Base-by-base conservation (phyloP, 164 flowering plant genomes). In the Echeveria elegans region DNA sequence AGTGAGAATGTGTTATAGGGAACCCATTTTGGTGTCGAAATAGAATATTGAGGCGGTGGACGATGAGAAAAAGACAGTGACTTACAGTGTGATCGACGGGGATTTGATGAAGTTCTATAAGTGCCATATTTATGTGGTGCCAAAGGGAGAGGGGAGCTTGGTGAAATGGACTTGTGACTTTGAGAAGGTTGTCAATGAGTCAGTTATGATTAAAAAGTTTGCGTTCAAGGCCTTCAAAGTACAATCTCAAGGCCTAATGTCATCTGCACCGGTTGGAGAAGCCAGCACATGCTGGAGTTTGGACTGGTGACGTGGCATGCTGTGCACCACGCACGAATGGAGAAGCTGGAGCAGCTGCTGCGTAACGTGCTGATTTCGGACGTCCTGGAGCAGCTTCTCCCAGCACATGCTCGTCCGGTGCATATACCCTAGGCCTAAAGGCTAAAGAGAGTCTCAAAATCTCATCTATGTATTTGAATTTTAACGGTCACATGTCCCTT, bases 61-160 rank as follows among this genome's bases (percentile, higher is more conserved):
- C 60, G 87, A 84, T 16, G 85, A 29, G 24, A 81, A 78, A 23
- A 86, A 76, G 79, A 26, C 23, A 18, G 56, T 73, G 14, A 2
- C 70, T 0, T 89, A 87, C 73, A 77, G 76, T 7, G 81, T 88
- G 16, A 74, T 89, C 1, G 96, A 80, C 2, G 89, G 96, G 19
- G 96, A 89, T 48, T 76, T 85, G 10, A 69, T 74, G 62, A 71
- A 82, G n/a, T 73, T 62, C 77, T 90, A 85, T 85, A 88, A 82
- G 74, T 63, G 64, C 19, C 43, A 61, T 45, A 30, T 68, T 30
- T 29, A 28, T 21, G 65, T 68, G 29, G 19, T 47, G 16, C 65
- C 70, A 18, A 68, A 68, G 38, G 70, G 40, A 16, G 52, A 58
- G 21, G 70, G 70, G 18, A 37, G 70, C 56, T 68, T 68, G 64